phyloP scores from a whole-genome alignment of 2,329 filamentous ascomycete species.

The Fusarium multiceps region DNA sequence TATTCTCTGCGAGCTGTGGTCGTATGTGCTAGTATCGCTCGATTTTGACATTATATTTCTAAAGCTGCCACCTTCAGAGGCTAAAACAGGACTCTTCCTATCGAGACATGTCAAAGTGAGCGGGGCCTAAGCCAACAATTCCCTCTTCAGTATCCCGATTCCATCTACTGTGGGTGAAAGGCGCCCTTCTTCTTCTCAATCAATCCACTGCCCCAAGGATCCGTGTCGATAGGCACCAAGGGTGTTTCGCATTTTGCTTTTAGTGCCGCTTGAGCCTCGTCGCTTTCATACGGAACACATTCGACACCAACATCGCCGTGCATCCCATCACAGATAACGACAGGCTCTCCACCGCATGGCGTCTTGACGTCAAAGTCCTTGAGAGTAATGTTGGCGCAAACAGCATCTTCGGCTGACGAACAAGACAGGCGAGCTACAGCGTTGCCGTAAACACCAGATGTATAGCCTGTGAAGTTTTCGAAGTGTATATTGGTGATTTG shows the following conservation, averaged over 20 bases:
- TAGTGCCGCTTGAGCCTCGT: conserved; percentile 17
- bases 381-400: conserved; percentile 43
- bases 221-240: conserved; percentile 13
- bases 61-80: neutral
- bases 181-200: conserved; percentile 16
- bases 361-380: conserved; percentile 40
- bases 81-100: no score
- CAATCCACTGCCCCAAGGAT: conserved; percentile 19
- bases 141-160: no score
- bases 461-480: conserved; percentile 43
- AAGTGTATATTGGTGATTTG: conserved; percentile 44
- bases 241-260: conserved; percentile 22
- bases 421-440: conserved; percentile 39
- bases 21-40: conserved; percentile 1
- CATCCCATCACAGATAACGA: conserved; percentile 42
- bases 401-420: conserved; percentile 38
- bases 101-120: no score
- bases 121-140: no score
- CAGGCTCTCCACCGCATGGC: conserved; percentile 36
- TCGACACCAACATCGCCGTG: conserved; percentile 36
- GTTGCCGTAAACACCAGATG: conserved; percentile 40
- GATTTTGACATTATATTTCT: neutral
- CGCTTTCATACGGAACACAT: conserved; percentile 32
- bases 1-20: conserved; percentile 23
- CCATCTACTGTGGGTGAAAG: neutral